Evolutionary conservation across 768 basidiomycete species (phyloP), one percentile per base, ranked within the genome.

Genomic region (Lentinula edodes): DNA sequence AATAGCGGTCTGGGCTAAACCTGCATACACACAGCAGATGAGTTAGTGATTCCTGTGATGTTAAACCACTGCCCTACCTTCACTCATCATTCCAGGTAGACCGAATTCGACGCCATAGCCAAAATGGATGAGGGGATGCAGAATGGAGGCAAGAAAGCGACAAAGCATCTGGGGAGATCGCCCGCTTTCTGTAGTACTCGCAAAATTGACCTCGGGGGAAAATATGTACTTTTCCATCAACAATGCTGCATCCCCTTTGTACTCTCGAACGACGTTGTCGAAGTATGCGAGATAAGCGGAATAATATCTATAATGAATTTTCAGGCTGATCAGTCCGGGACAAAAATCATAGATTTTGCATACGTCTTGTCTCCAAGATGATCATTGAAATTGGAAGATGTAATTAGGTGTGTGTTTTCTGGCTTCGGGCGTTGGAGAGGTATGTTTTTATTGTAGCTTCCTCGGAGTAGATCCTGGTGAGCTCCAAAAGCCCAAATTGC

Each of bases 81-180:
- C 88, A 0, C 82, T 83, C 1, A 83, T 70, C 52, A 88, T 70
- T 0, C 87, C 88, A 8, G 82, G 79, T 20, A 86, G 61, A 12
- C 73, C 76, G 63, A 89, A 89, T 68, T 90, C 89, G 2, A 80
- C 70, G 3, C 86, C 88, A 69, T 83, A 83, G 12, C 86, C 88
- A 2, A 74, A 65, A 64, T 89, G 86, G 50, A 91, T 89, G 39
- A 88, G 59, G 0, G 88, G 84, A 65, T 91, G 89, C 3, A 90
- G 34, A 8, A 87, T 67, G 3, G 84, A 85, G 1, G 76, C 76
- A 13, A 86, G 41, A 62, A 86, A 79, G 10, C 88, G 80, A 48
- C 75, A 77, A 12, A 90, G 66, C 86, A 90, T 86, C 62, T 78
- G 72, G 0, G 83, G 83, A 32, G 81, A 77, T 50, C 50, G 32